Conservation (phyloP, 441 rosid species). For the Corymbia citriodora region DNA sequence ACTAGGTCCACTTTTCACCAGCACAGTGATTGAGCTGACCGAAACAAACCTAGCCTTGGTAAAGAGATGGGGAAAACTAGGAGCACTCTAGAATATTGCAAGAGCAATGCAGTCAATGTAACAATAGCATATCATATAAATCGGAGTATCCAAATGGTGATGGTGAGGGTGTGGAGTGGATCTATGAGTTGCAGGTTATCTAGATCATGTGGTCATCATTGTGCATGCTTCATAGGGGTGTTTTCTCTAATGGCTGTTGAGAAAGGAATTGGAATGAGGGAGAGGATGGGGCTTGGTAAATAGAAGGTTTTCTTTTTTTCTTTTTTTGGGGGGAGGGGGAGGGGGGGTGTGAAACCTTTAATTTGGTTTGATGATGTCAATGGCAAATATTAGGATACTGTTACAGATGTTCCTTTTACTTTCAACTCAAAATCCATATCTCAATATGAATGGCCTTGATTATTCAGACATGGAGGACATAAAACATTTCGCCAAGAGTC, state of each 20-base stretch:
- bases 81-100: not conserved
- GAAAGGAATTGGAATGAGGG: not conserved
- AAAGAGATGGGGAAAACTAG: not conserved
- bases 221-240: not conserved
- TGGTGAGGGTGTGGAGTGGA: not conserved
- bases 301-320: too few species aligned
- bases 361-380: not conserved
- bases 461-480: constrained; percentile 77
- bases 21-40: not conserved
- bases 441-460: not conserved
- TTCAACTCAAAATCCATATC: not conserved
- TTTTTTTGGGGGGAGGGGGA: too few species aligned
- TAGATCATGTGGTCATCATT: not conserved
- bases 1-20: not conserved
- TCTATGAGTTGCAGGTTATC: not conserved
- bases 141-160: not conserved
- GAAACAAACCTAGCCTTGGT: not conserved
- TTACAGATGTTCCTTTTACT: not conserved
- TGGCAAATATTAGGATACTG: not conserved
- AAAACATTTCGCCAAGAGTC: constrained; percentile 56
- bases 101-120: not conserved
- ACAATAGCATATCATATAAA: not conserved
- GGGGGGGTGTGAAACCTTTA: not conserved
- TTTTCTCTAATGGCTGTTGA: not conserved
- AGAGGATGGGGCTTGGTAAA: not conserved